These are phyloP conservation scores for Hymenoscyphus occultus DNA, from an alignment of 2,329 filamentous ascomycete genomes.

Conservation along the genomic window DNA sequence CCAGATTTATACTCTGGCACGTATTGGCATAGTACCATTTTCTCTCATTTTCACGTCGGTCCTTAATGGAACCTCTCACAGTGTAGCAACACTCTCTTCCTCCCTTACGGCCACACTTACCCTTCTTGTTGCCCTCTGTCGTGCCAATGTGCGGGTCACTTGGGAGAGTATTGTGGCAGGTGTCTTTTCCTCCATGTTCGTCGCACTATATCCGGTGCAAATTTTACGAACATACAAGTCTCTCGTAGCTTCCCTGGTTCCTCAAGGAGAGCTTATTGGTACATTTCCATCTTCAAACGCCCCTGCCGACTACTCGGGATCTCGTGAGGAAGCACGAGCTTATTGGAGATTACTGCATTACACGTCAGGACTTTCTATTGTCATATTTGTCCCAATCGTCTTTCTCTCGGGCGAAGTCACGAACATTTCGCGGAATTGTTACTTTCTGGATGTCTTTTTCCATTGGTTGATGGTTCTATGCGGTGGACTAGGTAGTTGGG, in stretches of 20 bases:
- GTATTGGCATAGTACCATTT: slow-evolving; percentile 49
- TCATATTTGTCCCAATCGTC: slow-evolving; percentile 48
- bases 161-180: slow-evolving; percentile 52
- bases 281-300: slow-evolving; percentile 31
- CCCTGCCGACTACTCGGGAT: slow-evolving; percentile 32
- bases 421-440: slow-evolving; percentile 50
- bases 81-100: slow-evolving; percentile 47
- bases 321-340: slow-evolving; percentile 47
- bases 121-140: slow-evolving; percentile 47
- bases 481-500: slow-evolving; percentile 46
- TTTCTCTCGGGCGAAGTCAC: slow-evolving; percentile 48
- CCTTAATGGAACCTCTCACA: slow-evolving; percentile 45
- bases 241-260: slow-evolving; percentile 44
- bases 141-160: slow-evolving; percentile 45
- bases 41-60: slow-evolving; percentile 47
- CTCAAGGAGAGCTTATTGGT: slow-evolving; percentile 43
- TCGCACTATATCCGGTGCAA: slow-evolving; percentile 50
- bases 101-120: slow-evolving; percentile 49
- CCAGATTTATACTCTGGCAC: slow-evolving; percentile 50
- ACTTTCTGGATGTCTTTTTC: slow-evolving; percentile 53
- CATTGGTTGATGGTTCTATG: slow-evolving; percentile 53
- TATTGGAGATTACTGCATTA: slow-evolving; percentile 53
- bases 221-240: slow-evolving; percentile 48
- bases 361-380: slow-evolving; percentile 47
- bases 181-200: slow-evolving; percentile 50